Base-by-base conservation (phyloP, 305 asterid genomes). In the Fraxinus paxiana region DNA sequence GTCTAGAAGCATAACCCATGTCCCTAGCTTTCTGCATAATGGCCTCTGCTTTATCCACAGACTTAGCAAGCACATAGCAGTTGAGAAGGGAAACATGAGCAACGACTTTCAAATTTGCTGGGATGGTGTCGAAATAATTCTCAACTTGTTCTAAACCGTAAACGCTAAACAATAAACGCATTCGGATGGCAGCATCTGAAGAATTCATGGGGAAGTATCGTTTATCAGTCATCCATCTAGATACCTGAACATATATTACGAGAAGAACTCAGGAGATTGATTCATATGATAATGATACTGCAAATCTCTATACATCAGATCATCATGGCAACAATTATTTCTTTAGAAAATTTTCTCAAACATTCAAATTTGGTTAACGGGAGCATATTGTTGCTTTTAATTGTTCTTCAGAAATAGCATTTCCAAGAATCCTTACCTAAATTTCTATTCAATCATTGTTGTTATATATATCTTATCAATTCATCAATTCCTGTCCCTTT, bases 211-310 rank as follows among this genome's bases (percentile, higher is more conserved):
- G 75, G 31, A 85, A 41, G 56, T 78, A 82, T 74, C 86, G 80
- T 76, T 82, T 88, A 67, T 90, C 90, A 38, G 85, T 86, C 97
- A 93, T 93, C 97, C 97, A 93, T 2, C 88, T 81, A 43, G 93
- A 92, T 13, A 88, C 90, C 97, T 93, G 87, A 67, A 78, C 9
- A 85, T 26, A 24, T 65, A 51, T n/a, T 6, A 12, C 6, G 0
- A 71, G 20, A 63, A 22, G 30, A 77, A 38, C 56, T 81, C 78
- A 56, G 38, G 41, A 28, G 74, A 26, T 10, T 5, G 10, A 5
- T 69, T 28, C 6, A 13, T 2, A 30, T 6, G 41, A 69, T 69
- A 28, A 69, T 13, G 74, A 15, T 5, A 69, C 1, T 69, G 41
- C 74, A 15, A 30, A 69, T 69, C 74, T 30, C 41, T 30, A 69